Conservation (phyloP, 805 yeast species). For the Zygoascus biomembranicola region DNA sequence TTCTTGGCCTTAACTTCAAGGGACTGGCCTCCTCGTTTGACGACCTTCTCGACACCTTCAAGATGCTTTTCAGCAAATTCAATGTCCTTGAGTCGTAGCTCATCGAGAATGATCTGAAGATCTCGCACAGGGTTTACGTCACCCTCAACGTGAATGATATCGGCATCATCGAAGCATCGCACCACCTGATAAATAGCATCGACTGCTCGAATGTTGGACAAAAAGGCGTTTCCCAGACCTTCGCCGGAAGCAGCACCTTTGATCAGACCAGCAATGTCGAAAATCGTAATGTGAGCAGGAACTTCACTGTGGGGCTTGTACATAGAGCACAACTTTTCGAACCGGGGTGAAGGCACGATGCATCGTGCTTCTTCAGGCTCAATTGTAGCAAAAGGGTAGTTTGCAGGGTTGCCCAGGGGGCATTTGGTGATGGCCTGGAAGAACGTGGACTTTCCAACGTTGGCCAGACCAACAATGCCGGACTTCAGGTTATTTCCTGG, state of each 20-base stretch:
- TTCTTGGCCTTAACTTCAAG: slow-evolving; percentile 43
- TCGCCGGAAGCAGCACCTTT: slow-evolving; percentile 57
- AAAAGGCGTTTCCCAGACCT: slow-evolving; percentile 90
- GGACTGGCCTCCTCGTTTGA: slow-evolving; percentile 82
- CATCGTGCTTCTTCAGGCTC: slow-evolving; percentile 62
- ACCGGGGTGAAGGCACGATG: slow-evolving; percentile 42
- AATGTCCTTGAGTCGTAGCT: slow-evolving; percentile 91
- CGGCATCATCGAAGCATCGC: slow-evolving; percentile 96
- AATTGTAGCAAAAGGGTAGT: slow-evolving; percentile 69
- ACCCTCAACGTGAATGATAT: slow-evolving; percentile 93
- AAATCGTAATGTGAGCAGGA: slow-evolving; percentile 50
- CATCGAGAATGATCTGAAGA: slow-evolving; percentile 82
- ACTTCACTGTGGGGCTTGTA: slow-evolving; percentile 44
- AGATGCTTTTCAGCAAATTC: slow-evolving; percentile 84
- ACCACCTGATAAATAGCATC: slow-evolving; percentile 98
- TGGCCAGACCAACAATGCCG: slow-evolving; percentile 56
- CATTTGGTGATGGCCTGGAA: slow-evolving; percentile 55
- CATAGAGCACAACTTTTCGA: slow-evolving; percentile 40
- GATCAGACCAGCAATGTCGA: slow-evolving; percentile 65
- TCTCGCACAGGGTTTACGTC: slow-evolving; percentile 95
- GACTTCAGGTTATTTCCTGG: slow-evolving; percentile 52
- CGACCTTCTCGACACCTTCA: slow-evolving; percentile 69
- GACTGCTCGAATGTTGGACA: slow-evolving; percentile 93
- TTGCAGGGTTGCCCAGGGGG: slow-evolving; percentile 55
- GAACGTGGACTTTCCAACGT: slow-evolving; percentile 54